Evolutionary conservation across 2,329 filamentous ascomycete species (phyloP), one percentile per base, ranked within the genome.

Genomic region (Podosphaera xanthii): DNA sequence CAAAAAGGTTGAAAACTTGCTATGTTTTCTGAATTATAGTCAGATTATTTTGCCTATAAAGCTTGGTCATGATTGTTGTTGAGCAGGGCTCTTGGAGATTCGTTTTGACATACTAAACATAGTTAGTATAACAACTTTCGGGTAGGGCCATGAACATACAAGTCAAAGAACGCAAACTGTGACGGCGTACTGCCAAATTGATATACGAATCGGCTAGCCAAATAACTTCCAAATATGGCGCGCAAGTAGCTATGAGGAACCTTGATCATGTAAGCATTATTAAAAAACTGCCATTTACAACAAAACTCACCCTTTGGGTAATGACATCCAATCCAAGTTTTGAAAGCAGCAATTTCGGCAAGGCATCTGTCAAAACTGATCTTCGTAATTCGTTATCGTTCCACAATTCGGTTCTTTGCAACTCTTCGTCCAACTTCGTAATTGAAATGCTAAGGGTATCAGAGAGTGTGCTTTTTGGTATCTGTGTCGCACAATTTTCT

Each of bases 111-210:
- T 84, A 68, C 80, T 83, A 63, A 22, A n/a, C 12, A 68, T 64
- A 68, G 67, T 60, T 60, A 5, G 4, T 34, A 31, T 9, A 60
- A 46, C 1, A 30, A 34, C n/a, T 53, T 65, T 36, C 12, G n/a
- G n/a, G 38, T 2, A 22, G 14, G 12, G 40, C 30, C 22, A 50
- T 36, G 52, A 46, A 84, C 86, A 81, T 75, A 90, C 86, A 97
- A 98, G 70, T 94, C 88, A 73, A 94, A 98, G 77, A 98, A 98
- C 46, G 91, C 89, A 75, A 98, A 97, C 68, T 96, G 91, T 75
- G 85, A 92, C 4, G 92, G 90, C 64, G 81, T 84, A 70, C 89
- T 90, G 67, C 92, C 92, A 70, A 91, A 92, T 71, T 94, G 82
- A 72, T 98, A 98, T 48, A 98, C 88, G 70, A 98, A 98, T 50